Base-by-base conservation (phyloP, 257 asterid genomes). In the Penstemon eatonii region DNA sequence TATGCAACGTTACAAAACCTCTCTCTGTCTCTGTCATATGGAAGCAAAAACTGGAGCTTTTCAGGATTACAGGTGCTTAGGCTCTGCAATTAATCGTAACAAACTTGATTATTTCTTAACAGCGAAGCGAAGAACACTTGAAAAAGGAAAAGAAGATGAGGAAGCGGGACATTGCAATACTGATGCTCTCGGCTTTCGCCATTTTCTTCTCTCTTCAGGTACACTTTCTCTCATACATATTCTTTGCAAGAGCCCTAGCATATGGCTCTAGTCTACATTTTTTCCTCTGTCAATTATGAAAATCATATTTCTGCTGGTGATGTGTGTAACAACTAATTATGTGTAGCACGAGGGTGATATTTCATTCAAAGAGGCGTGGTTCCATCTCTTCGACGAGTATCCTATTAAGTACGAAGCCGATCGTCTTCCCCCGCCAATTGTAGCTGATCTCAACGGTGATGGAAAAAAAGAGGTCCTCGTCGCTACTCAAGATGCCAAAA, bases 131-230 rank as follows among this genome's bases (percentile, higher is more conserved):
- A 25, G 33, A 25, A 25, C 33, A 25, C 33, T 25, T 25, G 33
- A 25, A 25, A 25, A 25, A 25, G 2, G 0, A 25, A 25, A 25
- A 25, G 2, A 25, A 68, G 60, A 93, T 93, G 99, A 89, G 97
- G 89, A 94, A 94, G 83, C 93, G 97, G 64, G 96, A 94, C 72
- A 86, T 94, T 64, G 96, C 97, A 54, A 91, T 94, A 75, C 78
- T 94, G 61, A 83, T 91, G 93, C 97, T 94, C 45, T 84, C 97
- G 56, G 97, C 99, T 72, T 94, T 94, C 82, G 97, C 99, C 74
- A 89, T 91, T 79, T 94, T 91, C 89, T 91, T 94, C 77, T 89
- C 97, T 69, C 96, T 94, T 66, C 99, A 94, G 96, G 99, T 88
- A 74, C 58, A 0, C 13, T 19, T 15, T 4, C 37, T 4, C 37